phyloP scores from a whole-genome alignment of 257 asterid species.

The Cruciata laevipes region DNA sequence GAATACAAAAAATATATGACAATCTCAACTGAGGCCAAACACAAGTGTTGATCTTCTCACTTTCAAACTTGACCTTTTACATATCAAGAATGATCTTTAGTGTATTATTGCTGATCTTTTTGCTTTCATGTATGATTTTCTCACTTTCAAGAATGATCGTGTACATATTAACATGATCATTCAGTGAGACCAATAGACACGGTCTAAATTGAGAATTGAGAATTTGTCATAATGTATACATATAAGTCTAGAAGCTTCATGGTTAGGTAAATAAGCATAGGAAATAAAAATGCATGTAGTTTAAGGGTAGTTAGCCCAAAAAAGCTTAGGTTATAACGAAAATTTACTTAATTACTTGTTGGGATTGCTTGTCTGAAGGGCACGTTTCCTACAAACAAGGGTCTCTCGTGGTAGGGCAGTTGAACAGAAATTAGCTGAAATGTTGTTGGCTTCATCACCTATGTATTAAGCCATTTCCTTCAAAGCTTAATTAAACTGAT shows the following conservation, averaged over 20 bases:
- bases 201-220: no score
- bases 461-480: background rate
- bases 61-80: no score
- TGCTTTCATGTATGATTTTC: no score
- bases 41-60: no score
- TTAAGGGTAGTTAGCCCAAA: background rate
- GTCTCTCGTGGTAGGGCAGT: slow-evolving; percentile 27
- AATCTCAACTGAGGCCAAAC: no score
- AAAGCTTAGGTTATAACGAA: slow-evolving; percentile 17
- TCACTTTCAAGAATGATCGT: no score
- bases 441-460: slow-evolving; percentile 29
- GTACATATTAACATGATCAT: no score
- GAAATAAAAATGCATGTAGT: background rate
- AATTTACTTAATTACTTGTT: slow-evolving; percentile 2
- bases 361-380: slow-evolving; percentile 1
- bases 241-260: background rate
- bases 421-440: slow-evolving; percentile 38
- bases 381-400: slow-evolving; percentile 14
- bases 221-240: no score
- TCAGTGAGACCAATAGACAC: no score
- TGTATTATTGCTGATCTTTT: no score
- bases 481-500: background rate
- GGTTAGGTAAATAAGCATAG: background rate
- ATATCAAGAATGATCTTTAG: no score
- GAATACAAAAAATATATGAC: no score